Percentiles rank a stretch among this genome's conserved stretches.
Evolutionary conservation across 2,329 filamentous ascomycete genomes (phyloP).

Genomic region (Knufia fluminis): DNA sequence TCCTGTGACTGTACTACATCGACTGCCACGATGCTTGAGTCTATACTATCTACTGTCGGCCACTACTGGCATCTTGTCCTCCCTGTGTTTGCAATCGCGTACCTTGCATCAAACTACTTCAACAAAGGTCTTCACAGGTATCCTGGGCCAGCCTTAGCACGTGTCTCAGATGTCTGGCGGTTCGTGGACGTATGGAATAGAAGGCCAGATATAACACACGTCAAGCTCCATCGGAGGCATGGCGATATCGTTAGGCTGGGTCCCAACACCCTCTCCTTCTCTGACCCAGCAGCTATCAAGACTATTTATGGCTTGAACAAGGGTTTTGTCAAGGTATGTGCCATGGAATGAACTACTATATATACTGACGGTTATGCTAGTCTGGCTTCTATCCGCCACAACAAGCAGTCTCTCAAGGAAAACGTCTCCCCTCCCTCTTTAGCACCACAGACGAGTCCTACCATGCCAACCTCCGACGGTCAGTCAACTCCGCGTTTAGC

Average conservation of each 20-base stretch:
- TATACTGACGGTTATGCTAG: constrained; percentile 30
- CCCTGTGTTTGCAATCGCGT: constrained; percentile 13
- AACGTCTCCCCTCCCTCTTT: constrained; percentile 62
- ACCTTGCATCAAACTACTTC: constrained; percentile 20
- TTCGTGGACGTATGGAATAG: constrained; percentile 58
- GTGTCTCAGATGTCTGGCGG: constrained; percentile 63
- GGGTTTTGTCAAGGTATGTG: constrained; percentile 61
- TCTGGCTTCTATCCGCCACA: constrained; percentile 76
- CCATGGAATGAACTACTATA: not conserved
- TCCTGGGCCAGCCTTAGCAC: constrained; percentile 62
- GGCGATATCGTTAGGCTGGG: constrained; percentile 67
- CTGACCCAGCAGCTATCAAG: constrained; percentile 63
- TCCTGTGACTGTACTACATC: not conserved
- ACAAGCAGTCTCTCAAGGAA: constrained; percentile 60
- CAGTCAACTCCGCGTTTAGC: constrained; percentile 62
- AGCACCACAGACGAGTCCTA: constrained; percentile 64
- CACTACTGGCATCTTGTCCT: constrained; percentile 17
- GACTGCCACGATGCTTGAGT: constrained; percentile 17
- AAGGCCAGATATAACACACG: constrained; percentile 58
- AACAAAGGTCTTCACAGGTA: constrained; percentile 36
- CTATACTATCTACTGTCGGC: constrained; percentile 14
- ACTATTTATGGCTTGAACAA: constrained; percentile 75
- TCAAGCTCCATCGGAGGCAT: constrained; percentile 58
- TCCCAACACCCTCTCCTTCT: constrained; percentile 64
- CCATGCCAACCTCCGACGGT: constrained; percentile 64